These are phyloP conservation scores for Suaeda aralocaspica DNA, from an alignment of 148 eudicot species.

Conservation along the genomic window DNA sequence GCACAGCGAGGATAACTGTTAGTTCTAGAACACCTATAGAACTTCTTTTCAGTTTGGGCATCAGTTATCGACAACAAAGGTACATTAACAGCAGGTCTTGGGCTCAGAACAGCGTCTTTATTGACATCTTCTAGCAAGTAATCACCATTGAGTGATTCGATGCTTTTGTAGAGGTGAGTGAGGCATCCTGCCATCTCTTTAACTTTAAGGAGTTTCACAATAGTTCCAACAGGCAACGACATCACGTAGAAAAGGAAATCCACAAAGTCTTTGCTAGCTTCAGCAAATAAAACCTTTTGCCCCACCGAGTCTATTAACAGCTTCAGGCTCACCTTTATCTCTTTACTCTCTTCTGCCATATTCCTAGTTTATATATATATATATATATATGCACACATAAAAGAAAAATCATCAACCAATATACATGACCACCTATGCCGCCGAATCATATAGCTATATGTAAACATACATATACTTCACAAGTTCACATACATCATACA, in stretches of 20 bases:
- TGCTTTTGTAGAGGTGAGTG: slow-evolving; percentile 17
- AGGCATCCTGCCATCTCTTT: slow-evolving; percentile 22
- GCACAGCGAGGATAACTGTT: too few species aligned
- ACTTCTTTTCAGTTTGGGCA: neutral
- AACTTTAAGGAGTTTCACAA: slow-evolving; percentile 17
- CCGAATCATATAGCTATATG: too few species aligned
- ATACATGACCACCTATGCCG: too few species aligned
- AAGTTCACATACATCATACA: too few species aligned
- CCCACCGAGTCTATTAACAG: slow-evolving; percentile 24
- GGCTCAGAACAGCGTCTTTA: slow-evolving; percentile 15
- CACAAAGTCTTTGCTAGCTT: slow-evolving; percentile 32
- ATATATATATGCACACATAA: too few species aligned
- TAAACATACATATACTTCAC: too few species aligned
- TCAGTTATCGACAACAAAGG: slow-evolving; percentile 5
- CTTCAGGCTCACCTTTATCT: slow-evolving; percentile 12
- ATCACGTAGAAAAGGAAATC: slow-evolving; percentile 34
- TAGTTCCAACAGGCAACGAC: slow-evolving; percentile 25
- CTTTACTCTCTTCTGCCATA: too few species aligned
- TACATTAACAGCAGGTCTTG: neutral
- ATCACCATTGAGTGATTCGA: neutral
- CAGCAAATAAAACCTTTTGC: slow-evolving; percentile 31
- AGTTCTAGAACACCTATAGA: too few species aligned
- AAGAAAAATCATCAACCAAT: too few species aligned
- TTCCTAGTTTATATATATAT: too few species aligned
- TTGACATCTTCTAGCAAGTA: neutral